phyloP scores from a whole-genome alignment of 1,284 basidiomycete genomes.

The Boletus albobrunnescens region DNA sequence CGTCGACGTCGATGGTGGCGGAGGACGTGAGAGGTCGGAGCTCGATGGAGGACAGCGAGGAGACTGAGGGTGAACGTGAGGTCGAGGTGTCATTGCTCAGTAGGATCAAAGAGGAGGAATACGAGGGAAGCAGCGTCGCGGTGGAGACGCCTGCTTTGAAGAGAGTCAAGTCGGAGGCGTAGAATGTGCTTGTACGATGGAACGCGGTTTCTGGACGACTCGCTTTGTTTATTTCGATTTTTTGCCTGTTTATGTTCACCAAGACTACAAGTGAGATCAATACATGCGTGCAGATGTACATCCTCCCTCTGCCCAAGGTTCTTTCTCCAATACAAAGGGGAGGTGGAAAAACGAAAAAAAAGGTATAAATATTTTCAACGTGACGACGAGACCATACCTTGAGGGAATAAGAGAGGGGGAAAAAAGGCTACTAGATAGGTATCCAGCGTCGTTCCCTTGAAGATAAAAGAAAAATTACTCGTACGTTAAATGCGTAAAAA shows the following conservation, averaged over 20 bases:
- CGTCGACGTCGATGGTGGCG: constrained; percentile 10
- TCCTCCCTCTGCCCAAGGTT: constrained; percentile 10
- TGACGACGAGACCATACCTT: constrained; percentile 8
- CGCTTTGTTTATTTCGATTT: neutral
- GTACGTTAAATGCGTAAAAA: constrained; percentile 28
- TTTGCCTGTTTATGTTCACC: constrained; percentile 1
- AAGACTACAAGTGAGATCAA: constrained; percentile 19
- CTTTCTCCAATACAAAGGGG: constrained; percentile 11
- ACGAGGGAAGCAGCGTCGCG: constrained; percentile 17
- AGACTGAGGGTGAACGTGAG: constrained; percentile 10
- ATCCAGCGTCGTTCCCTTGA: constrained; percentile 23
- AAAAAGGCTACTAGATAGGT: constrained; percentile 28
- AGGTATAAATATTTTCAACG: constrained; percentile 28
- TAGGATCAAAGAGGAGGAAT: constrained; percentile 29
- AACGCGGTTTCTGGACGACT: too few species aligned
- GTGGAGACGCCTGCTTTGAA: constrained; percentile 26
- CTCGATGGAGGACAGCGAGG: constrained; percentile 21
- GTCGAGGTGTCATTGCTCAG: constrained; percentile 20
- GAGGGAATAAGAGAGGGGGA: constrained; percentile 5
- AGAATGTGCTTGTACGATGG: neutral
- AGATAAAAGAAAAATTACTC: constrained; percentile 23
- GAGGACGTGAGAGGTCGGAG: neutral
- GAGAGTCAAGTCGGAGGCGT: constrained; percentile 21
- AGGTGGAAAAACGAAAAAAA: constrained; percentile 3
- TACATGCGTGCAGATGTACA: constrained; percentile 23